Evolutionary conservation across 129 eudicot genomes (phyloP).

Genomic region (Calendula officinalis): DNA sequence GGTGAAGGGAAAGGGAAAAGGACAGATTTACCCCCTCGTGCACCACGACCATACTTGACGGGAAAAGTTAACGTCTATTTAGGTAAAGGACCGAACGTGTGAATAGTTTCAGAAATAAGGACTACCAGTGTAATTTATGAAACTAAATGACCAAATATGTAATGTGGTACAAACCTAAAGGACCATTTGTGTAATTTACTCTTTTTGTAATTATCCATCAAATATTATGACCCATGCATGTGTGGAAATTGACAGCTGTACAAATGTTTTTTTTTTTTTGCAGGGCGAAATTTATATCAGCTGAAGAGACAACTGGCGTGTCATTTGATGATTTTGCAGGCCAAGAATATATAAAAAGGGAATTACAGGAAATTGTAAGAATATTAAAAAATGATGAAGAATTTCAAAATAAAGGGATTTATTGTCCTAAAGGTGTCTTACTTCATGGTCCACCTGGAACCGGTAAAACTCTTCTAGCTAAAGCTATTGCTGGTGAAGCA

Average conservation of each 20-base stretch:
- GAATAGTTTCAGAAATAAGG: no score
- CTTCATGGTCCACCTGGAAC: constrained; percentile 99
- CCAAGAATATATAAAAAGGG: constrained; percentile 91
- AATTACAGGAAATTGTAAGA: constrained; percentile 86
- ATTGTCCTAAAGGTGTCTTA: constrained; percentile 94
- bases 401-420: constrained; percentile 79
- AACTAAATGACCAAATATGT: no score
- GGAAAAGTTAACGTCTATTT: no score
- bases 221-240: neutral
- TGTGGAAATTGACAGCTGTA: constrained; percentile 2
- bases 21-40: no score
- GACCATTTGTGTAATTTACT: no score
- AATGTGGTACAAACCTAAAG: no score
- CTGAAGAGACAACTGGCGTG: constrained; percentile 90
- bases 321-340: constrained; percentile 98
- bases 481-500: constrained; percentile 98
- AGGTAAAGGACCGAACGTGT: no score
- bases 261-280: neutral
- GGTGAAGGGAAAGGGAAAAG: no score
- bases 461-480: constrained; percentile 94
- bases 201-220: neutral
- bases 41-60: no score
- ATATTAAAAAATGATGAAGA: constrained; percentile 82
- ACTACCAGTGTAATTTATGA: no score
- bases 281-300: constrained; percentile 93